phyloP scores from a whole-genome alignment of 495 filamentous ascomycete species.

The Aspergillus nanangensis region DNA sequence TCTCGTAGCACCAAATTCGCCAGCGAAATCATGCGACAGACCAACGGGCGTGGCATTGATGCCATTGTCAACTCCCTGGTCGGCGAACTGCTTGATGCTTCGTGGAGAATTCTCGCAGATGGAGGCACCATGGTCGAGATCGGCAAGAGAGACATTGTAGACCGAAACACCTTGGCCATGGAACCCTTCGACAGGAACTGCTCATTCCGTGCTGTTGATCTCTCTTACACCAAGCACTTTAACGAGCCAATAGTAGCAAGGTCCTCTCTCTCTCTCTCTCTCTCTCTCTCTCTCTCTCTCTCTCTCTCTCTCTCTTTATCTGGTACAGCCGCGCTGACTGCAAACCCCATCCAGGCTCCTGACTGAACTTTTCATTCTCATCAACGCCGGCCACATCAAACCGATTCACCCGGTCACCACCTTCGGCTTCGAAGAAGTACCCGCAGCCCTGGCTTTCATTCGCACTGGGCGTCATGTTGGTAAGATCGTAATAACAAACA shows the following conservation, averaged over 20 bases:
- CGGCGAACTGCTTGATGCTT: slow-evolving; percentile 25
- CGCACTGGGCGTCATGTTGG: slow-evolving; percentile 37
- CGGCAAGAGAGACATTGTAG: slow-evolving; percentile 28
- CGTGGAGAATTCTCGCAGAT: slow-evolving; percentile 25
- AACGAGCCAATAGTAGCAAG: too few species aligned
- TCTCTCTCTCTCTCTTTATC: neutral
- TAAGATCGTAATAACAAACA: slow-evolving; percentile 37
- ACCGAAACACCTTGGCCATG: slow-evolving; percentile 22
- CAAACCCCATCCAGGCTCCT: neutral
- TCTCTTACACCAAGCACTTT: slow-evolving; percentile 7
- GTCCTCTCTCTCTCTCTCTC: too few species aligned
- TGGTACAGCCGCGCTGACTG: neutral
- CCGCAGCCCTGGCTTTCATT: slow-evolving; percentile 27
- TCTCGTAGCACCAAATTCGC: slow-evolving; percentile 14
- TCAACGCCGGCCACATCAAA: slow-evolving; percentile 21
- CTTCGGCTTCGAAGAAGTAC: slow-evolving; percentile 14
- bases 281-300: too few species aligned
- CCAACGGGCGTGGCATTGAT: slow-evolving; percentile 23
- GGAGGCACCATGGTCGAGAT: slow-evolving; percentile 30
- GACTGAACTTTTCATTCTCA: slow-evolving; percentile 1
- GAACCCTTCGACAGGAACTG: slow-evolving; percentile 29
- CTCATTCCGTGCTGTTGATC: slow-evolving; percentile 19
- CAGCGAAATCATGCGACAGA: slow-evolving; percentile 12
- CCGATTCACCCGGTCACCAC: slow-evolving; percentile 27
- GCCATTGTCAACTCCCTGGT: slow-evolving; percentile 29